Percentiles rank a stretch among this genome's conserved stretches.
phyloP scores from a whole-genome alignment of 2,329 filamentous ascomycete genomes.

The Penicillium glabrum region DNA sequence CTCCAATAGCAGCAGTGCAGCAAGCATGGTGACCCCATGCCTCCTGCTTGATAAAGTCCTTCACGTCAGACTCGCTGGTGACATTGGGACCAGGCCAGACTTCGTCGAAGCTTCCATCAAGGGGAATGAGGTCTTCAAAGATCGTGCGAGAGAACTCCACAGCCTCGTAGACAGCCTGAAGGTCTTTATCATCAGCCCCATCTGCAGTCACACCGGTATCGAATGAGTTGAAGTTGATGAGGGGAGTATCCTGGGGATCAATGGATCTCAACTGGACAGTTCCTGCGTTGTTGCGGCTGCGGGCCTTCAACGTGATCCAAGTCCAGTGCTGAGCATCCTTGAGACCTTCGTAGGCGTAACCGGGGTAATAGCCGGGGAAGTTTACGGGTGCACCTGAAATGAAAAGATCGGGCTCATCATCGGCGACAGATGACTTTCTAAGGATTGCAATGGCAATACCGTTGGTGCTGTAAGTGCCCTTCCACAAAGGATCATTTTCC shows the following conservation, averaged over 20 bases:
- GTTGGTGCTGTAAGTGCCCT: conserved; percentile 50
- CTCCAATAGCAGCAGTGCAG: conserved; percentile 56
- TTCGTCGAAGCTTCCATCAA: conserved; percentile 47
- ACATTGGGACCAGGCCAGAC: conserved; percentile 45
- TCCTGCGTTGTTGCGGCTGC: conserved; percentile 62
- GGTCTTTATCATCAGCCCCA: conserved; percentile 50
- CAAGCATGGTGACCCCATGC: conserved; percentile 59
- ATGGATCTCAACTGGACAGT: conserved; percentile 60
- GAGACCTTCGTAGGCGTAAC: conserved; percentile 44
- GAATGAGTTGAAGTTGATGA: conserved; percentile 62
- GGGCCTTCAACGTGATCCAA: conserved; percentile 57
- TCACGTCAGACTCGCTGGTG: conserved; percentile 44
- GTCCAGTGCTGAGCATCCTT: conserved; percentile 45
- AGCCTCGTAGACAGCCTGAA: conserved; percentile 56
- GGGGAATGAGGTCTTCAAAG: conserved; percentile 41
- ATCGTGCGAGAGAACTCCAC: conserved; percentile 54
- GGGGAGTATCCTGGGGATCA: conserved; percentile 63
- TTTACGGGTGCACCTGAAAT: conserved; percentile 57
- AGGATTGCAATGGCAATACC: conserved; percentile 54
- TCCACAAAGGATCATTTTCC: conserved; percentile 36
- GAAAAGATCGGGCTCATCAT: conserved; percentile 54
- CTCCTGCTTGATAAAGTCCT: conserved; percentile 51
- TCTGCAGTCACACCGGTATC: conserved; percentile 36
- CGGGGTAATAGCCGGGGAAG: conserved; percentile 52
- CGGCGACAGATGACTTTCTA: conserved; percentile 36